Evolutionary conservation across 345 rosid species (phyloP), one percentile per base, ranked within the genome.

Genomic region (Sisymbrium irio): DNA sequence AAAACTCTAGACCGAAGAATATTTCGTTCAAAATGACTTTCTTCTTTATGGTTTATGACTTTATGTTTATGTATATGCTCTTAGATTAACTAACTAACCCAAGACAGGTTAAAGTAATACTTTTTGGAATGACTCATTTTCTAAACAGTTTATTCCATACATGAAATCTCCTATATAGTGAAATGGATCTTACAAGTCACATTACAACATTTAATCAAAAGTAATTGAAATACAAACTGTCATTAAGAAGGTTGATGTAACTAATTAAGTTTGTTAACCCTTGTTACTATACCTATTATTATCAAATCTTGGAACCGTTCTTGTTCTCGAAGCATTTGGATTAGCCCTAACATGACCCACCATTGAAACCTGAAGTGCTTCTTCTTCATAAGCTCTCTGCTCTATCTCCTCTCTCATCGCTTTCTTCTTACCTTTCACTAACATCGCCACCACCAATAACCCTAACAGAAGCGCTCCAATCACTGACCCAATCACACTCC

Each of bases 351-450:
- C 76, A 65, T 75, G 82, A 74, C 82, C 79, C 35, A 75, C 82
- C 82, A 79, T 79, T 64, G 82, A 79, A 58, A 79, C 79, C 28
- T 74, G 77, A 56, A 79, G 63, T 64, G 82, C 82, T 74, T 79
- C 82, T 70, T 75, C 82, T 74, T 79, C 79, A 75, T 79, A 79
- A 41, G 79, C 82, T 70, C 82, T 74, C 1, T 79, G 71, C 73
- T 58, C 82, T 18, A 75, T 27, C 60, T 79, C 77, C 8, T 79
- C 79, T 59, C 76, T 79, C 79, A 69, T 79, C 0, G 82, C 82
- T 65, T 79, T 79, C 62, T 69, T 79, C 82, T 79, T 79, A 65
- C 65, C 82, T 71, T 79, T 79, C 28, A 75, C 69, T 25, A 79
- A 35, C 79, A 79, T 79, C 7, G 82, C 82, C 49, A 79, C 82